Evolutionary conservation across 495 filamentous ascomycete species (phyloP).

Genomic region (Ascobolus immersus): DNA sequence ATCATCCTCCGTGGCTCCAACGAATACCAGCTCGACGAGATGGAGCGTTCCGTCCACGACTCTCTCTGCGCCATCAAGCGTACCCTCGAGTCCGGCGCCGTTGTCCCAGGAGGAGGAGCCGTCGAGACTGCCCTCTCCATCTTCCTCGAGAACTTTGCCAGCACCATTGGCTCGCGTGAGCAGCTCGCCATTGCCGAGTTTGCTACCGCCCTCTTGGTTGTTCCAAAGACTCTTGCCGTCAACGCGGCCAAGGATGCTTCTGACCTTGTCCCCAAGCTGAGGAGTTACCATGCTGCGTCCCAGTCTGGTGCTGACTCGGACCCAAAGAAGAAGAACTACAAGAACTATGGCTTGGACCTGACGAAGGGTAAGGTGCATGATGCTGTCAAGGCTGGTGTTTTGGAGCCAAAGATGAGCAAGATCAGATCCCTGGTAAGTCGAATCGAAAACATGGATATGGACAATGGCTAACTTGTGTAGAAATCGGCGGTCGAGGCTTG

Average conservation of each 20-base stretch:
- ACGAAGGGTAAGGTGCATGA: slow-evolving; percentile 76
- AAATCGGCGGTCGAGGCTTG: slow-evolving; percentile 98
- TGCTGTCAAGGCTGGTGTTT: slow-evolving; percentile 74
- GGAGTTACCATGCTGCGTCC: slow-evolving; percentile 77
- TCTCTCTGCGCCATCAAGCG: slow-evolving; percentile 91
- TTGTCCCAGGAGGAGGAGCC: slow-evolving; percentile 87
- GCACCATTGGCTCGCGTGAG: slow-evolving; percentile 87
- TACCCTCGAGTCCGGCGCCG: slow-evolving; percentile 84
- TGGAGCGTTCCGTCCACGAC: slow-evolving; percentile 96
- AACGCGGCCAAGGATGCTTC: slow-evolving; percentile 93
- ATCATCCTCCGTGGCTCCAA: slow-evolving; percentile 92
- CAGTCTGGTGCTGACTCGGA: slow-evolving; percentile 69
- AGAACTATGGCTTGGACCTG: slow-evolving; percentile 91
- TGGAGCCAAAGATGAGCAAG: slow-evolving; percentile 98
- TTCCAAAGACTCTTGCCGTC: slow-evolving; percentile 88
- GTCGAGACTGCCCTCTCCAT: slow-evolving; percentile 98
- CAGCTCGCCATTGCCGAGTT: slow-evolving; percentile 97
- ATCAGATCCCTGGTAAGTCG: slow-evolving; percentile 46
- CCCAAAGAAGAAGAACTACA: slow-evolving; percentile 80
- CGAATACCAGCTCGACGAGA: slow-evolving; percentile 93
- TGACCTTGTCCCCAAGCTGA: slow-evolving; percentile 84
- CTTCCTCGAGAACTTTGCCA: slow-evolving; percentile 97
- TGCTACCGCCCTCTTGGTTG: slow-evolving; percentile 72
- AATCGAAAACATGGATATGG: background rate
- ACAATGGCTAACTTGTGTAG: slow-evolving; percentile 3